Percentiles rank a stretch among this genome's conserved stretches.
Conservation (phyloP, 1,284 basidiomycete genomes). For the Golubevia sp. region DNA sequence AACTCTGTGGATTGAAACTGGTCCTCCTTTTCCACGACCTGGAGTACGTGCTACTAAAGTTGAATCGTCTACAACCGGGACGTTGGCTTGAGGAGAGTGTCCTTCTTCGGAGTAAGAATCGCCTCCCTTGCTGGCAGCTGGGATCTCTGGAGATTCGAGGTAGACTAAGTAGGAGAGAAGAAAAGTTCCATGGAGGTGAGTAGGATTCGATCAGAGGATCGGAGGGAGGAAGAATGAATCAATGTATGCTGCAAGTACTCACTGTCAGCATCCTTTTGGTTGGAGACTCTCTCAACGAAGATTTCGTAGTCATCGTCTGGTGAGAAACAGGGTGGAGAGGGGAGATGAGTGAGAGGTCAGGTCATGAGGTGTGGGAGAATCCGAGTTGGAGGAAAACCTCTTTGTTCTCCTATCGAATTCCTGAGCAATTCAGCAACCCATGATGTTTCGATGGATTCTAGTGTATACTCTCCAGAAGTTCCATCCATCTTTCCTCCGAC, state of each 20-base stretch:
- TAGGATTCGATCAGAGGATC: not conserved
- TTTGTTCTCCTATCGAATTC: too few species aligned
- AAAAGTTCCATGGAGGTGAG: not conserved
- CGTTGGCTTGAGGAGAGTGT: conserved; percentile 31
- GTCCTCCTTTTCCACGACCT: conserved; percentile 50
- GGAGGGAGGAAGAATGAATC: not conserved
- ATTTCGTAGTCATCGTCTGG: conserved; percentile 57
- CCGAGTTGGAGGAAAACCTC: too few species aligned
- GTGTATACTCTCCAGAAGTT: too few species aligned
- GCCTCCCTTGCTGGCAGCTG: conserved; percentile 13
- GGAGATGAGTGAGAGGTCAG: not conserved
- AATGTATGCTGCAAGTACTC: conserved; percentile 10
- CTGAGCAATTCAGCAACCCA: too few species aligned
- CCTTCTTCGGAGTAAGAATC: conserved; percentile 21
- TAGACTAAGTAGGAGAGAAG: conserved; percentile 22
- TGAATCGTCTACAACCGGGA: conserved; percentile 50
- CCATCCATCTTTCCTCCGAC: too few species aligned
- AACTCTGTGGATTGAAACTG: conserved; percentile 49
- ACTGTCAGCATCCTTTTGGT: conserved; percentile 50
- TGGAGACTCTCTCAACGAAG: conserved; percentile 48
- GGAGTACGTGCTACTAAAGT: conserved; percentile 55
- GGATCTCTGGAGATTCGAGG: conserved; percentile 52
- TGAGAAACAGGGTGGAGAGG: not conserved
- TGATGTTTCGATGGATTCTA: too few species aligned
- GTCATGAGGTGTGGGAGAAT: too few species aligned